Evolutionary conservation across 2,329 filamentous ascomycete genomes (phyloP).

Genomic region (Aspergillus sergii): DNA sequence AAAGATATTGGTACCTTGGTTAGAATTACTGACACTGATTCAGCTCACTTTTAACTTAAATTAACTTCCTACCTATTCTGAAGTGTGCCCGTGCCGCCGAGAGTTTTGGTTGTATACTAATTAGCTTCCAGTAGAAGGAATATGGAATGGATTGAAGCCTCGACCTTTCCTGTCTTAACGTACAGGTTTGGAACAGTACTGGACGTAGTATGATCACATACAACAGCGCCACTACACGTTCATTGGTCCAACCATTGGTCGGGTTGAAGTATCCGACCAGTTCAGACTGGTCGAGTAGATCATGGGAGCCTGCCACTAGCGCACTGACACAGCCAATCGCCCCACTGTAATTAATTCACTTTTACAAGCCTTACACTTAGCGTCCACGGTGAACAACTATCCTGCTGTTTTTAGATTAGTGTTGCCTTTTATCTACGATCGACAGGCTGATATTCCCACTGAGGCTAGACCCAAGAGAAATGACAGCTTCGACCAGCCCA

Average conservation of each 20-base stretch:
- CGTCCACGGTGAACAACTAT: not conserved
- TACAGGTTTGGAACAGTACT: not conserved
- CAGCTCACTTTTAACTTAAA: slow-evolving; percentile 1
- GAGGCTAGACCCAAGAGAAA: not conserved
- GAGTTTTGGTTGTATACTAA: not conserved
- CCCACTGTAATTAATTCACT: not conserved
- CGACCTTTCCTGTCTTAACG: not conserved
- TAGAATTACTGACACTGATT: not conserved
- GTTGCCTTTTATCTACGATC: not conserved
- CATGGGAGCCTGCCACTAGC: slow-evolving; percentile 6
- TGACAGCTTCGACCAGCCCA: not conserved
- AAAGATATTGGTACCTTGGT: not conserved
- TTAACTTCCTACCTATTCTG: not conserved
- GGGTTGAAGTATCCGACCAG: slow-evolving; percentile 17
- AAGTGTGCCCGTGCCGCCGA: not conserved
- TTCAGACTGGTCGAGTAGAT: slow-evolving; percentile 18
- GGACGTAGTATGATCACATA: slow-evolving; percentile 8
- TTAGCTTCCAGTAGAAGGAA: slow-evolving; percentile 1
- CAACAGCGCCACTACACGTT: slow-evolving; percentile 13
- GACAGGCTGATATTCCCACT: not conserved
- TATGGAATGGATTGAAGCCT: slow-evolving; percentile 5
- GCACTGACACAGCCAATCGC: slow-evolving; percentile 1
- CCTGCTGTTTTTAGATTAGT: not conserved
- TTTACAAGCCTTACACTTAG: not conserved
- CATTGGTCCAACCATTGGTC: slow-evolving; percentile 17